Conservation (phyloP, 2,329 filamentous ascomycete species). For the Colletotrichum sp. region DNA sequence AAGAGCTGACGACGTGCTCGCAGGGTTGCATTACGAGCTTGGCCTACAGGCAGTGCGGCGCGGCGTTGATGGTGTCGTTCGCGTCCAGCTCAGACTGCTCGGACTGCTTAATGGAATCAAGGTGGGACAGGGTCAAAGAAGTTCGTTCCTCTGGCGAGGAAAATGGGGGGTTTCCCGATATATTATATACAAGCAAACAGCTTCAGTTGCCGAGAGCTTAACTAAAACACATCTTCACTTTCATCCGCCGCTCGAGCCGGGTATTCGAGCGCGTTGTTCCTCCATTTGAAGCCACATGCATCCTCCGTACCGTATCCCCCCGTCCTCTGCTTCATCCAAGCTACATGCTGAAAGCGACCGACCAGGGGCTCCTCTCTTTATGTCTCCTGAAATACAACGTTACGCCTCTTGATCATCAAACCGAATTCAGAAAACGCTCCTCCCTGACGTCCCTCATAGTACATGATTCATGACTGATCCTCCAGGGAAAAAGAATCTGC, state of each 20-base stretch:
- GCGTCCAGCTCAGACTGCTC: not conserved
- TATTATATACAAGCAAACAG: constrained; percentile 19
- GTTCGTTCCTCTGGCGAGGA: not conserved
- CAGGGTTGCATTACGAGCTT: not conserved
- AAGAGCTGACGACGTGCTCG: not conserved
- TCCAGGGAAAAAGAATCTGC: not conserved
- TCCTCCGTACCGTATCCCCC: not conserved
- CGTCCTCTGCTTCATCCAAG: constrained; percentile 17
- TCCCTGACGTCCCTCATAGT: constrained; percentile 20
- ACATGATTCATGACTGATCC: constrained; percentile 17
- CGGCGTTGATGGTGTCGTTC: not conserved
- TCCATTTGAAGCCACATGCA: not conserved
- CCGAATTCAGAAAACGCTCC: constrained; percentile 19
- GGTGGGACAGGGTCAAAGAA: not conserved
- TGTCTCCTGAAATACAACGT: constrained; percentile 18
- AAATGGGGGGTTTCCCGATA: not conserved
- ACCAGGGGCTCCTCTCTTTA: constrained; percentile 21
- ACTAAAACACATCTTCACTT: not conserved
- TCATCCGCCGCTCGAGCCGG: not conserved
- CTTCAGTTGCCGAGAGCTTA: constrained; percentile 9
- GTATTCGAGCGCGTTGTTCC: not conserved
- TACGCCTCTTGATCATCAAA: constrained; percentile 22
- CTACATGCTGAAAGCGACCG: constrained; percentile 21
- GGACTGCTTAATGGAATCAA: not conserved
- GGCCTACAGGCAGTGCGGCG: not conserved